phyloP scores from a whole-genome alignment of 148 eudicot genomes.

The Camellia japonica region DNA sequence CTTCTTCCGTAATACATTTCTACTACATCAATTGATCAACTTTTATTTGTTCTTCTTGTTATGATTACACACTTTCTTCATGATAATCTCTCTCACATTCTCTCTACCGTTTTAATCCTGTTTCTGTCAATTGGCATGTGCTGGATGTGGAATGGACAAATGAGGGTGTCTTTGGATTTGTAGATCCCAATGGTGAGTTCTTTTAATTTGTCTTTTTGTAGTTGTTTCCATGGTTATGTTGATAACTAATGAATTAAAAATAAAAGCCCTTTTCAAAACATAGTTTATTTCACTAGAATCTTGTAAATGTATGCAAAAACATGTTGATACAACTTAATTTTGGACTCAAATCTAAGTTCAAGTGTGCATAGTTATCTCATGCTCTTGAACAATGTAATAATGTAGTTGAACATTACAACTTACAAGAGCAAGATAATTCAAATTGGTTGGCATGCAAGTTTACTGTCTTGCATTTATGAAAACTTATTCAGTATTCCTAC shows the following conservation, averaged over 20 bases:
- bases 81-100: neutral
- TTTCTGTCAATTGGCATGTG: neutral
- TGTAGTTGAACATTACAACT: too few relatives aligned
- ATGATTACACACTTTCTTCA: neutral
- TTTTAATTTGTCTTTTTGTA: neutral
- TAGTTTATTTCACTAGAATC: neutral
- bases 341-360: too few relatives aligned
- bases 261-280: neutral
- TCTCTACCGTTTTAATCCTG: neutral
- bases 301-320: neutral
- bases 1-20: too few relatives aligned
- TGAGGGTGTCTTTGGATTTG: neutral
- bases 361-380: too few relatives aligned
- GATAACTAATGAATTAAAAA: neutral
- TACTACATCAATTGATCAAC: too few relatives aligned
- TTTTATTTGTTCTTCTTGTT: neutral
- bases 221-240: neutral
- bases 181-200: conserved; percentile 72
- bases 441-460: too few relatives aligned
- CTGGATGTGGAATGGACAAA: conserved; percentile 17
- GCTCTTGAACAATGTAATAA: too few relatives aligned
- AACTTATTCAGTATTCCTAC: too few relatives aligned
- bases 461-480: too few relatives aligned
- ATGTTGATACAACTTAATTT: neutral
- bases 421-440: too few relatives aligned